Evolutionary conservation across 1,139 yeast genomes (phyloP).

Genomic region (Diutina rugosa): DNA sequence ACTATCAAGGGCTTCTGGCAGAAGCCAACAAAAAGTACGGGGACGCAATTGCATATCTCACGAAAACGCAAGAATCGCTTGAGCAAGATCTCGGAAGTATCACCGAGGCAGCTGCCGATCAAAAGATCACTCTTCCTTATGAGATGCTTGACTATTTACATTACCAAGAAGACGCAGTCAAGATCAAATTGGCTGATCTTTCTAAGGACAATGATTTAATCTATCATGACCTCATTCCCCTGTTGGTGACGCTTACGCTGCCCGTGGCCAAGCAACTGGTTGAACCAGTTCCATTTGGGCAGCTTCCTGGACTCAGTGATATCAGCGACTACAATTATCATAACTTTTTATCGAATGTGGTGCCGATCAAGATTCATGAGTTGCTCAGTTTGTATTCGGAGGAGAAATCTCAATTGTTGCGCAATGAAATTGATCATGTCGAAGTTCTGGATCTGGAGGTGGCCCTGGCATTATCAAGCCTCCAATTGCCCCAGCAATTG

Average conservation of each 20-base stretch:
- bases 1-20: slow-evolving; percentile 38
- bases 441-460: slow-evolving; percentile 76
- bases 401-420: slow-evolving; percentile 65
- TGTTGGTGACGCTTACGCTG: slow-evolving; percentile 42
- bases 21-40: slow-evolving; percentile 52
- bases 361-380: slow-evolving; percentile 82
- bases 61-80: slow-evolving; percentile 32
- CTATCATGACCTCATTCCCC: slow-evolving; percentile 68
- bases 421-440: slow-evolving; percentile 63
- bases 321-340: slow-evolving; percentile 44
- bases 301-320: slow-evolving; percentile 6
- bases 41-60: slow-evolving; percentile 59
- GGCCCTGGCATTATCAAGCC: slow-evolving; percentile 63
- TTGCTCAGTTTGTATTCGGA: slow-evolving; percentile 81
- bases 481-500: slow-evolving; percentile 62
- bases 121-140: slow-evolving; percentile 12
- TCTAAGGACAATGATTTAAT: slow-evolving; percentile 83
- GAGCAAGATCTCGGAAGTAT: slow-evolving; percentile 15
- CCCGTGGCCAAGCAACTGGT: slow-evolving; percentile 70
- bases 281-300: slow-evolving; percentile 19
- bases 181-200: slow-evolving; percentile 32
- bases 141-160: slow-evolving; percentile 31
- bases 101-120: slow-evolving; percentile 13
- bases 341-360: slow-evolving; percentile 59
- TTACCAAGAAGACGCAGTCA: slow-evolving; percentile 31